phyloP scores from a whole-genome alignment of 192 early-diverging fungal genomes.

The Funneliformis geosporum region DNA sequence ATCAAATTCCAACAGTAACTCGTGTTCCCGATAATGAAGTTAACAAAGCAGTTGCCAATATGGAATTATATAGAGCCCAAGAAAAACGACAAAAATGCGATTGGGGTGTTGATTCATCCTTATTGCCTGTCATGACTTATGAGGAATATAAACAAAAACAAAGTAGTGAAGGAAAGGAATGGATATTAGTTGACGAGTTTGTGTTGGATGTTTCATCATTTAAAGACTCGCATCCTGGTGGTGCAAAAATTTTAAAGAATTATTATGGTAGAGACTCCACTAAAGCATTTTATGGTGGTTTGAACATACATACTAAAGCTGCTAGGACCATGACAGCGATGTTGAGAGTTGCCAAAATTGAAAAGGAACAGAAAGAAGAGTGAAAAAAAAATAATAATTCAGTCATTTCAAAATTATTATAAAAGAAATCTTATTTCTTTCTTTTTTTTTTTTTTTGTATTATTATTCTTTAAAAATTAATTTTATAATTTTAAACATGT shows the following conservation, averaged over 20 bases:
- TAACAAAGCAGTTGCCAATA: constrained; percentile 72
- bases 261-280: constrained; percentile 87
- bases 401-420: too few relatives aligned
- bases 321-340: constrained; percentile 80
- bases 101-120: constrained; percentile 76
- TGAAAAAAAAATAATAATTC: background rate
- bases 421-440: too few relatives aligned
- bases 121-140: constrained; percentile 70
- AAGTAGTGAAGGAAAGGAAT: constrained; percentile 61
- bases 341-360: constrained; percentile 58
- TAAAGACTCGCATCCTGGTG: constrained; percentile 89
- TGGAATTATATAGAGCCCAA: constrained; percentile 78
- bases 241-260: constrained; percentile 65
- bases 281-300: constrained; percentile 83
- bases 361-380: background rate
- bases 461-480: too few relatives aligned
- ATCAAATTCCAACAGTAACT: constrained; percentile 72
- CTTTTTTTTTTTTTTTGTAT: too few relatives aligned
- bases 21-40: constrained; percentile 80
- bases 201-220: constrained; percentile 83
- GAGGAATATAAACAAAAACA: constrained; percentile 67
- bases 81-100: constrained; percentile 49
- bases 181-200: constrained; percentile 79
- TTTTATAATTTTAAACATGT: too few relatives aligned
- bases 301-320: constrained; percentile 89